phyloP scores from a whole-genome alignment of 2,329 filamentous ascomycete genomes.

The Fusarium sacchari region DNA sequence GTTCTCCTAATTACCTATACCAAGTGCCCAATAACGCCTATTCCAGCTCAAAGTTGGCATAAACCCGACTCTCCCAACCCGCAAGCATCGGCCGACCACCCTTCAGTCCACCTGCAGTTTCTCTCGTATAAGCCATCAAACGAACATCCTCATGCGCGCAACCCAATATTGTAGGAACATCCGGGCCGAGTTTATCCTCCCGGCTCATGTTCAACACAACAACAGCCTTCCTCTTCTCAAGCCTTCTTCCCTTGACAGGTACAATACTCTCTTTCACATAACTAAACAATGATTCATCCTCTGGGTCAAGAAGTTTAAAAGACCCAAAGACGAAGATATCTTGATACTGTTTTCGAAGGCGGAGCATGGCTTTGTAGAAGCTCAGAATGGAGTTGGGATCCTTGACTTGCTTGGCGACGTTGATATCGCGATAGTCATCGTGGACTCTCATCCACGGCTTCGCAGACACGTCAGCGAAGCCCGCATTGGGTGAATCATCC shows the following conservation, averaged over 20 bases:
- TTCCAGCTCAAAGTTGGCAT: conserved; percentile 22
- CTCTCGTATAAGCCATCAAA: conserved; percentile 44
- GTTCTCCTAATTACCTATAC: neutral
- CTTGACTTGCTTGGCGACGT: conserved; percentile 60
- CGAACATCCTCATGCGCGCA: conserved; percentile 14
- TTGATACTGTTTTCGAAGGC: conserved; percentile 62
- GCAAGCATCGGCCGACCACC: neutral
- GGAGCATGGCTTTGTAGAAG: conserved; percentile 67
- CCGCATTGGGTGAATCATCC: conserved; percentile 66
- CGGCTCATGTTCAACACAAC: conserved; percentile 60
- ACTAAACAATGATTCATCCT: conserved; percentile 65
- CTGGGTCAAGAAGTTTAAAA: conserved; percentile 64
- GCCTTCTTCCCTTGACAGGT: conserved; percentile 14
- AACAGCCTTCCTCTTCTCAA: conserved; percentile 47
- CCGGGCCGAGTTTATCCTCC: conserved; percentile 42
- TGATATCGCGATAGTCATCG: conserved; percentile 65
- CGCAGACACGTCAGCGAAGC: conserved; percentile 61
- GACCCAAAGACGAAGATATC: conserved; percentile 71
- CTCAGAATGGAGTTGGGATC: conserved; percentile 62
- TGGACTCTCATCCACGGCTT: conserved; percentile 76
- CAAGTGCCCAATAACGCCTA: neutral
- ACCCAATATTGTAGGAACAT: conserved; percentile 41
- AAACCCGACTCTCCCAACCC: conserved; percentile 38
- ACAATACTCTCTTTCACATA: conserved; percentile 57
- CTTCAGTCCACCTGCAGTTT: neutral